Conservation (phyloP, 2,329 filamentous ascomycete genomes). For the Hymenoscyphus repandus region DNA sequence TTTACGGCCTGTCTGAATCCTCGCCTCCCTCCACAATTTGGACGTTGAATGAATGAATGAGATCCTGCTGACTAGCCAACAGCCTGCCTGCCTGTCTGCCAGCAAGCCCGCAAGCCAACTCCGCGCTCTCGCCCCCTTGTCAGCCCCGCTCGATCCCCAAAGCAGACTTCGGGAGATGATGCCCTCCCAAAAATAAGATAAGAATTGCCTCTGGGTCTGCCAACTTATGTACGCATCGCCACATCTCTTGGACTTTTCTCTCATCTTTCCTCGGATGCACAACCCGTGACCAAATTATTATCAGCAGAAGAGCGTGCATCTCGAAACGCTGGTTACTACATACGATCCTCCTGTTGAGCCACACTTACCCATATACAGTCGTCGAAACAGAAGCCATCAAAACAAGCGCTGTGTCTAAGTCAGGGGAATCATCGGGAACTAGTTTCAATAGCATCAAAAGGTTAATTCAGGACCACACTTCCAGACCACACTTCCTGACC, state of each 20-base stretch:
- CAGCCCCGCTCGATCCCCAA: constrained; percentile 10
- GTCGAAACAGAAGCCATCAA: not conserved
- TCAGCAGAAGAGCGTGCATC: not conserved
- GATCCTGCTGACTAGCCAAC: constrained; percentile 17
- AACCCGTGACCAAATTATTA: not conserved
- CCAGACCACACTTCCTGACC: too few relatives aligned
- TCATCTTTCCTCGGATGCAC: not conserved
- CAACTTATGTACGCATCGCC: not conserved
- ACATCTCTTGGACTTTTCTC: not conserved
- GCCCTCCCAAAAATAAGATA: constrained; percentile 15
- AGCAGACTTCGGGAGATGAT: constrained; percentile 19
- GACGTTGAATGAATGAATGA: not conserved
- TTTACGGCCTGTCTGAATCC: not conserved
- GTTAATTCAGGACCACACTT: constrained; percentile 8
- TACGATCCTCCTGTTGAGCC: too few relatives aligned
- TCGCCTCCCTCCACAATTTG: not conserved
- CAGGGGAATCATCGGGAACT: not conserved
- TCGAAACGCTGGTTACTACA: not conserved
- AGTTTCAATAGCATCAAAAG: constrained; percentile 10
- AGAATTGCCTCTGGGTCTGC: constrained; percentile 1
- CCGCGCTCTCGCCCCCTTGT: not conserved
- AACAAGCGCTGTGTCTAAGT: not conserved
- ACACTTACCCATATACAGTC: not conserved
- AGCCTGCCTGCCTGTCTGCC: not conserved
- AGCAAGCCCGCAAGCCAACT: constrained; percentile 4